These are phyloP conservation scores for Candida koratica DNA, from an alignment of 805 yeast species.

Conservation along the genomic window DNA sequence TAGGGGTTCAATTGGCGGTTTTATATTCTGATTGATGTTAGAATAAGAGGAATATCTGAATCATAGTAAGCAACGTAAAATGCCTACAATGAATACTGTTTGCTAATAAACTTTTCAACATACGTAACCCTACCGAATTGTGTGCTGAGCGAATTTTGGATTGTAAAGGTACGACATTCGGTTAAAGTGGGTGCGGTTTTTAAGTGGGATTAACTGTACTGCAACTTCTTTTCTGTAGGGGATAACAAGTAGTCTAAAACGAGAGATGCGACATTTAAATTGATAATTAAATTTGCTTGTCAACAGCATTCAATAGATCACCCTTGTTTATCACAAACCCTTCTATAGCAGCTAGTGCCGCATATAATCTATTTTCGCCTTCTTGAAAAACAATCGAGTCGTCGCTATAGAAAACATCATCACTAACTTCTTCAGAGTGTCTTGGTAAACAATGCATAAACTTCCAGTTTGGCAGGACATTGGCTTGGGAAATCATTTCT, in stretches of 20 bases:
- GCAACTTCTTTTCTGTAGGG: no score
- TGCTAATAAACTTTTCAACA: no score
- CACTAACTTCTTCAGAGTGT: constrained; percentile 90
- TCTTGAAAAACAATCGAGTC: constrained; percentile 84
- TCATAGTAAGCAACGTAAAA: no score
- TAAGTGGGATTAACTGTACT: no score
- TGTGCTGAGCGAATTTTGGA: no score
- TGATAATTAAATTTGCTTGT: constrained; percentile 6
- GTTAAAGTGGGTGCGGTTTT: no score
- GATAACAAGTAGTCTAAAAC: constrained; percentile 3
- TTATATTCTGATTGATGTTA: no score
- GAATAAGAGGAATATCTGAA: no score
- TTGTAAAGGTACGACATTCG: no score
- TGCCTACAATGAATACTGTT: no score
- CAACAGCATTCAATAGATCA: constrained; percentile 31
- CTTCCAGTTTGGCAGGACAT: constrained; percentile 64
- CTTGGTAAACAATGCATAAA: constrained; percentile 99
- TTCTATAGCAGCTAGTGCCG: constrained; percentile 92
- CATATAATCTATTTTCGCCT: constrained; percentile 94
- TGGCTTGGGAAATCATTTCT: constrained; percentile 56
- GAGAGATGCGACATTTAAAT: background rate
- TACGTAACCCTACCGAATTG: no score
- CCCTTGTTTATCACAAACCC: constrained; percentile 87
- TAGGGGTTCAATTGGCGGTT: no score
- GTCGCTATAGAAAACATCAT: constrained; percentile 83